Conservation (phyloP, 345 rosid species). For the Gossypium turneri region DNA sequence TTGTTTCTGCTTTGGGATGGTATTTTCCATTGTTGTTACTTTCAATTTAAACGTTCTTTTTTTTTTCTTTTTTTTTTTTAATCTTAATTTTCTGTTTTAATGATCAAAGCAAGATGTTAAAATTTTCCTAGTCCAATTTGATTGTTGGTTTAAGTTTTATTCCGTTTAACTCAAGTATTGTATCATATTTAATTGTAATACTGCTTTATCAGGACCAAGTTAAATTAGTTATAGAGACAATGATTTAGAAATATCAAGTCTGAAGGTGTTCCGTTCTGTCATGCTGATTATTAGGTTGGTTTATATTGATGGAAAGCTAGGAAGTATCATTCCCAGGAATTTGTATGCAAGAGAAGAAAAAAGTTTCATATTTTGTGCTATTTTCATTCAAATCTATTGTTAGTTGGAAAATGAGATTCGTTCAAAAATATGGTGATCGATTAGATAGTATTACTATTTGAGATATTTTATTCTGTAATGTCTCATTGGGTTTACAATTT, state of each 20-base stretch:
- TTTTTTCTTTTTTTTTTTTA: no score
- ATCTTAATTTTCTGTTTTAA: background rate
- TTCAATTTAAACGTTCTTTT: background rate
- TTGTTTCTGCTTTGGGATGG: background rate
- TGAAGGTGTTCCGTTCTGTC: background rate
- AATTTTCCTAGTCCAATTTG: background rate
- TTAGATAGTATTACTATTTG: background rate
- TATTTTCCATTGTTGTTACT: background rate
- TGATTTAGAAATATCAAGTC: background rate
- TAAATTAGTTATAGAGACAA: background rate
- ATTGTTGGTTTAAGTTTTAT: background rate
- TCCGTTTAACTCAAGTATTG: background rate
- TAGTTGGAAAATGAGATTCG: background rate
- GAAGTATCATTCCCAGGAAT: background rate
- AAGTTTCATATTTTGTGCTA: background rate
- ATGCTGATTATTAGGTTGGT: background rate
- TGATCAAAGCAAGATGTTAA: background rate
- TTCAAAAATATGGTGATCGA: background rate
- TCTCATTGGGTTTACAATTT: constrained; percentile 17
- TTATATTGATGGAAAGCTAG: background rate
- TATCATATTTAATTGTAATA: background rate
- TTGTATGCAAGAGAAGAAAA: background rate
- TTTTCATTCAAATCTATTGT: background rate
- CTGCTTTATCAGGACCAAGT: background rate
- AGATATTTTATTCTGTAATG: background rate